Evolutionary conservation across 495 filamentous ascomycete species (phyloP).

Genomic region (Platismatia glauca): DNA sequence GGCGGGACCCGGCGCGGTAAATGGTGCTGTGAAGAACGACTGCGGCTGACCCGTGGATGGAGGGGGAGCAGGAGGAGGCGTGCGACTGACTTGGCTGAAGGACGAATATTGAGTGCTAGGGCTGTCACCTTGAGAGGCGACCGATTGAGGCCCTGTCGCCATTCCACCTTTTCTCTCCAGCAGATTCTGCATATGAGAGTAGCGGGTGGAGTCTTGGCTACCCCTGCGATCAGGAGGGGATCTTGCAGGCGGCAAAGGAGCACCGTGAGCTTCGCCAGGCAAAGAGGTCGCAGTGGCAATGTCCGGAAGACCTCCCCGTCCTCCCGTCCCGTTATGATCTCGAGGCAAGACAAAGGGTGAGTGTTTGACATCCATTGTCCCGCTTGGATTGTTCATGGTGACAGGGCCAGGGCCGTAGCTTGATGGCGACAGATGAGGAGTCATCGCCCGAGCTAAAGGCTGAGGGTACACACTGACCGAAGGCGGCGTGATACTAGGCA

Average conservation of each 20-base stretch:
- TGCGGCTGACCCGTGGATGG: slow-evolving; percentile 24
- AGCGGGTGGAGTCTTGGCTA: slow-evolving; percentile 20
- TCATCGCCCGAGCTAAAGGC: slow-evolving; percentile 42
- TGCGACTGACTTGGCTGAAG: slow-evolving; percentile 40
- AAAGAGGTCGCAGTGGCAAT: slow-evolving; percentile 24
- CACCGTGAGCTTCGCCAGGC: slow-evolving; percentile 21
- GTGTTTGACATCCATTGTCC: slow-evolving; percentile 40
- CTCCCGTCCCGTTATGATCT: slow-evolving; percentile 19
- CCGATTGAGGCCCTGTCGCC: slow-evolving; percentile 30
- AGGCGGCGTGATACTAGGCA: slow-evolving; percentile 27
- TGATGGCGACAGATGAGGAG: slow-evolving; percentile 52
- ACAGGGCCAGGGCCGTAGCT: slow-evolving; percentile 36
- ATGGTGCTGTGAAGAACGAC: slow-evolving; percentile 26
- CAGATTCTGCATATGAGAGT: slow-evolving; percentile 6
- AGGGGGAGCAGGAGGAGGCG: slow-evolving; percentile 20
- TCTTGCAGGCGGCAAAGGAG: slow-evolving; percentile 28
- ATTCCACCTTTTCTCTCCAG: slow-evolving; percentile 28
- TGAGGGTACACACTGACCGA: slow-evolving; percentile 30
- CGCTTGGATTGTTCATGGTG: slow-evolving; percentile 34
- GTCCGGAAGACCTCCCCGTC: slow-evolving; percentile 9
- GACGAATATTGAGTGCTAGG: slow-evolving; percentile 46
- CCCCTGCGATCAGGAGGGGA: slow-evolving; percentile 23
- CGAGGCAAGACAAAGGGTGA: slow-evolving; percentile 33
- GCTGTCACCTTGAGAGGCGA: slow-evolving; percentile 45
- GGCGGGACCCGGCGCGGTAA: slow-evolving; percentile 25